Evolutionary conservation across 148 eudicot genomes (phyloP).

Genomic region (Rhododendron molle): DNA sequence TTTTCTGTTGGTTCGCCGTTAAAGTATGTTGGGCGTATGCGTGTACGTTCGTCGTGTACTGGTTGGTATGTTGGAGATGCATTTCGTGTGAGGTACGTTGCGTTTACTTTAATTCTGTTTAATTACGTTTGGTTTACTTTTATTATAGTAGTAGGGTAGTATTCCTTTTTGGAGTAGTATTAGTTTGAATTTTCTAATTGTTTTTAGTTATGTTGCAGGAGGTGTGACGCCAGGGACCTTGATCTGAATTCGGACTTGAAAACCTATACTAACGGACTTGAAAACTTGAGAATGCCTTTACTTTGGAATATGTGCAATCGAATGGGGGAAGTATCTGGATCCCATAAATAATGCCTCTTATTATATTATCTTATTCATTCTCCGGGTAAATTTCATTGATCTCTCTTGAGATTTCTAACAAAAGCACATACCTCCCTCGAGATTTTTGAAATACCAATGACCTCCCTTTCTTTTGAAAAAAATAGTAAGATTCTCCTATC

Average conservation of each 20-base stretch:
- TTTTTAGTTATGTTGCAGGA: background rate
- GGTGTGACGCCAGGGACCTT: background rate
- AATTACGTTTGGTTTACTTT: background rate
- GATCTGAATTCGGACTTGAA: background rate
- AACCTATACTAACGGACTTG: background rate
- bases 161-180: background rate
- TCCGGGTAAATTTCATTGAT: no score
- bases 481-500: no score
- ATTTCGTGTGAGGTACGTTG: conserved; percentile 8
- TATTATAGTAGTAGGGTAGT: background rate
- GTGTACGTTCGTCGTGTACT: background rate
- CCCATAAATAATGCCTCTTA: no score
- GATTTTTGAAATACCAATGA: no score
- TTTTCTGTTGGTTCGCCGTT: background rate
- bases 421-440: no score
- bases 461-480: no score
- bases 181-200: background rate
- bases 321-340: no score
- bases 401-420: no score
- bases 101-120: background rate
- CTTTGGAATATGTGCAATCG: background rate
- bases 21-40: background rate
- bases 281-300: background rate
- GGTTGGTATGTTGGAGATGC: background rate
- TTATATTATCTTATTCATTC: no score